phyloP scores from a whole-genome alignment of 169 alveolate species.

The Eimeria acervulina region DNA sequence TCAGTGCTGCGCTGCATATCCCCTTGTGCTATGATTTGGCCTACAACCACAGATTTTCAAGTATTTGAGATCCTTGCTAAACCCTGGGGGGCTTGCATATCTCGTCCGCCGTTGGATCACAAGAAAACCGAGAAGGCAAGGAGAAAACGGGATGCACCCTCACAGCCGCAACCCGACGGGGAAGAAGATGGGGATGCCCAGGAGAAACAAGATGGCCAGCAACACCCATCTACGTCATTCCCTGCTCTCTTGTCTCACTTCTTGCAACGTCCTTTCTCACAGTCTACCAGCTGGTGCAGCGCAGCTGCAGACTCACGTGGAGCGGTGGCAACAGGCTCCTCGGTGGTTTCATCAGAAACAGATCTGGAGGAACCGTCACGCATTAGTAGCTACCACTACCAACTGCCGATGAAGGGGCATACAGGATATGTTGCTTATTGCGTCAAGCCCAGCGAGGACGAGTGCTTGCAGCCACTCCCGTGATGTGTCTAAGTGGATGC shows the following conservation, averaged over 20 bases:
- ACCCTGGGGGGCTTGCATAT: slow-evolving; percentile 71
- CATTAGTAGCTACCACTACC: slow-evolving; percentile 76
- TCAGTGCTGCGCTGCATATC: background rate
- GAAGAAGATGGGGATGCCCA: background rate
- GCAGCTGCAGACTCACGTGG: background rate
- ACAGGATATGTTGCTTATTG: slow-evolving; percentile 81
- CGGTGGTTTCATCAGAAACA: background rate
- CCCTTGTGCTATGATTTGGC: slow-evolving; percentile 14
- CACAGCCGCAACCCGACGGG: background rate
- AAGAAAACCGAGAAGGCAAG: background rate
- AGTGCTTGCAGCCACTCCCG: slow-evolving; percentile 48
- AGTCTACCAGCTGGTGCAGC: slow-evolving; percentile 9
- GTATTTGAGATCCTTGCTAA: slow-evolving; percentile 70
- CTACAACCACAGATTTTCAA: slow-evolving; percentile 19
- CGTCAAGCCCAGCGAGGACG: slow-evolving; percentile 72
- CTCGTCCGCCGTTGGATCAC: slow-evolving; percentile 28
- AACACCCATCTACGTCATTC: slow-evolving; percentile 29
- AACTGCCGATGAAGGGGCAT: slow-evolving; percentile 83
- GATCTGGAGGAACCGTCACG: background rate
- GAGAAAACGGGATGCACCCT: slow-evolving; percentile 13
- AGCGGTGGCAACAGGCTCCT: background rate
- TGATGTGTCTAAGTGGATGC: background rate
- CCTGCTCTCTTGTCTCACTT: slow-evolving; percentile 61
- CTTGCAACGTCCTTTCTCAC: slow-evolving; percentile 51
- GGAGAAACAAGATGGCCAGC: slow-evolving; percentile 28